Evolutionary conservation across 176 grass and related monocot genomes (phyloP).

Genomic region (Pharus latifolius): DNA sequence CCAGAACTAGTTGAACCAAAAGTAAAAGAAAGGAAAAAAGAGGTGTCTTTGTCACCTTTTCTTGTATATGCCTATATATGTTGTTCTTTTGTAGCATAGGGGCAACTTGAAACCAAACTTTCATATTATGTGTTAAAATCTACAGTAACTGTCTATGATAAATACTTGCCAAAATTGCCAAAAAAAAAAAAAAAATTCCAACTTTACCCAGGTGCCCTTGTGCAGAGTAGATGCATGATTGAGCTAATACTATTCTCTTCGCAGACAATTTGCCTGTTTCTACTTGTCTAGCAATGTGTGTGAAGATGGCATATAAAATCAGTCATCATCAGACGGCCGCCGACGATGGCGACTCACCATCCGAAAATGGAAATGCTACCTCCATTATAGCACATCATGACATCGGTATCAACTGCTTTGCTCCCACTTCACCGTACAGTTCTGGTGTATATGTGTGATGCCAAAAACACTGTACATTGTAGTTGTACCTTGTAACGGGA

Average conservation of each 20-base stretch:
- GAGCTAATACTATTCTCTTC: too few relatives aligned
- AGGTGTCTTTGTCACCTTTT: neutral
- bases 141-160: too few relatives aligned
- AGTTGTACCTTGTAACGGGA: too few relatives aligned
- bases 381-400: neutral
- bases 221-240: too few relatives aligned
- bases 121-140: too few relatives aligned
- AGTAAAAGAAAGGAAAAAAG: too few relatives aligned
- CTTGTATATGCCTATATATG: constrained; percentile 23
- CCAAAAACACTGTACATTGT: too few relatives aligned
- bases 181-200: too few relatives aligned
- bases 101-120: neutral
- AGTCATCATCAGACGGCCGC: constrained; percentile 7
- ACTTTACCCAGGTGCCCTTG: too few relatives aligned
- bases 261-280: constrained; percentile 35
- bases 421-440: neutral
- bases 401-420: neutral
- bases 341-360: constrained; percentile 15
- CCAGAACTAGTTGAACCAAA: constrained; percentile 5
- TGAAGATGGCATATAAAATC: constrained; percentile 3
- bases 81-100: constrained; percentile 19
- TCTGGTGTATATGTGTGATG: too few relatives aligned
- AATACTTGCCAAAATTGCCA: too few relatives aligned
- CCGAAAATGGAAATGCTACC: neutral
- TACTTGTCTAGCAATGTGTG: constrained; percentile 6